These are phyloP conservation scores for Dipteronia sinensis DNA, from an alignment of 345 rosid genomes.

Conservation along the genomic window DNA sequence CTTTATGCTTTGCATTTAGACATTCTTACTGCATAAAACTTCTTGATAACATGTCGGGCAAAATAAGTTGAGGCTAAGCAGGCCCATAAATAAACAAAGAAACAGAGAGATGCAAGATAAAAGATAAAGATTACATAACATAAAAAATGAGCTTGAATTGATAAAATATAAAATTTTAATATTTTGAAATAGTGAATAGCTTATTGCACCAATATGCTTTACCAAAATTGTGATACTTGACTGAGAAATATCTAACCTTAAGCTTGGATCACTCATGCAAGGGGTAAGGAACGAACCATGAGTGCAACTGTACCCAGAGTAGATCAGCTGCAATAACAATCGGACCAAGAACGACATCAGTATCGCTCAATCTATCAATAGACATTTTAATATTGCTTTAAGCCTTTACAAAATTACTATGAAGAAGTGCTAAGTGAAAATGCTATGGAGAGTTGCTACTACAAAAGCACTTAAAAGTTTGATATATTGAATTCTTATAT, in stretches of 20 bases:
- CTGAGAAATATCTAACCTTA: constrained; percentile 60
- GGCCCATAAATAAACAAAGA: neutral
- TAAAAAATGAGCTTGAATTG: too few species aligned
- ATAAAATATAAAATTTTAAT: too few species aligned
- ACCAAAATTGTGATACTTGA: neutral
- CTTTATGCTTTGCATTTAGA: too few species aligned
- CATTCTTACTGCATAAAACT: neutral
- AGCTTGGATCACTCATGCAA: constrained; percentile 78
- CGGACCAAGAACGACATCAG: constrained; percentile 12
- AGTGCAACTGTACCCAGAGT: constrained; percentile 87
- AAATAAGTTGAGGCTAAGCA: neutral
- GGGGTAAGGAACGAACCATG: constrained; percentile 99
- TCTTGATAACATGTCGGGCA: neutral
- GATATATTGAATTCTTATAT: too few species aligned
- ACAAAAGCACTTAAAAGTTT: neutral
- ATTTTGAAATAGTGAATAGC: neutral
- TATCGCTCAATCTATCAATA: neutral
- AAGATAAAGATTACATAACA: neutral
- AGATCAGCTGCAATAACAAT: constrained; percentile 66
- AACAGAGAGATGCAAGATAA: constrained; percentile 1
- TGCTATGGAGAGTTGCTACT: neutral
- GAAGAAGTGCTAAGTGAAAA: neutral
- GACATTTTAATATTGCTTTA: neutral
- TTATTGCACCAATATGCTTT: neutral
- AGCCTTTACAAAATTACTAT: neutral